Percentiles rank a stretch among this genome's conserved stretches.
phyloP scores from a whole-genome alignment of 2,329 filamentous ascomycete species.

The Chaetomium olivaceum region DNA sequence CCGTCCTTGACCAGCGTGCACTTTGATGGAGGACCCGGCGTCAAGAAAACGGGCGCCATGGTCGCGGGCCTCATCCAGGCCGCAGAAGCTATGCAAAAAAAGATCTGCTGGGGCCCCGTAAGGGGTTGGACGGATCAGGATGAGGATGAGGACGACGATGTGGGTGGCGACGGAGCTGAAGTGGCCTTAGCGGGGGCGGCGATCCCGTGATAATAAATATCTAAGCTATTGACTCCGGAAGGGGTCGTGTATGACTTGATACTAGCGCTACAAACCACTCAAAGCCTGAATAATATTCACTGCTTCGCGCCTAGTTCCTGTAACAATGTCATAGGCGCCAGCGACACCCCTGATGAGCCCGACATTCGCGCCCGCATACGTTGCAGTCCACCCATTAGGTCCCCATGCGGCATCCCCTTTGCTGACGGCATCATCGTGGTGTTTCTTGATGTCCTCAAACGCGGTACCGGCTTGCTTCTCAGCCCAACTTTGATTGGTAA shows the following conservation, averaged over 20 bases:
- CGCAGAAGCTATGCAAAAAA: slow-evolving; percentile 49
- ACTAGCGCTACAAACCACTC: slow-evolving; percentile 12
- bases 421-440: slow-evolving; percentile 44
- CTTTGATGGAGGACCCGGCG: slow-evolving; percentile 68
- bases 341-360: slow-evolving; percentile 47
- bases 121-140: slow-evolving; percentile 63
- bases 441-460: slow-evolving; percentile 48
- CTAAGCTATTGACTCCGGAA: not conserved
- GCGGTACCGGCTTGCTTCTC: slow-evolving; percentile 41
- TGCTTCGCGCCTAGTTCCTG: slow-evolving; percentile 36
- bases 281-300: slow-evolving; percentile 26
- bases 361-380: slow-evolving; percentile 50
- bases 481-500: slow-evolving; percentile 43
- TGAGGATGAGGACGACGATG: slow-evolving; percentile 45
- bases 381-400: slow-evolving; percentile 49
- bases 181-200: not conserved
- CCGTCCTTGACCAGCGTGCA: slow-evolving; percentile 60
- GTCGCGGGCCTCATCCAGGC: slow-evolving; percentile 61
- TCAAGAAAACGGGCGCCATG: slow-evolving; percentile 65
- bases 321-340: slow-evolving; percentile 43
- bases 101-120: slow-evolving; percentile 67
- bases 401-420: slow-evolving; percentile 50
- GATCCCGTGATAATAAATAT: slow-evolving; percentile 1
- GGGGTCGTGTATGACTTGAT: slow-evolving; percentile 4
- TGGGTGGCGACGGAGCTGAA: slow-evolving; percentile 37